A percentile compares a stretch with the other conserved stretches of the same genome.
phyloP scores from a whole-genome alignment of 495 filamentous ascomycete species.

The Podospora bellae-mahoneyi region DNA sequence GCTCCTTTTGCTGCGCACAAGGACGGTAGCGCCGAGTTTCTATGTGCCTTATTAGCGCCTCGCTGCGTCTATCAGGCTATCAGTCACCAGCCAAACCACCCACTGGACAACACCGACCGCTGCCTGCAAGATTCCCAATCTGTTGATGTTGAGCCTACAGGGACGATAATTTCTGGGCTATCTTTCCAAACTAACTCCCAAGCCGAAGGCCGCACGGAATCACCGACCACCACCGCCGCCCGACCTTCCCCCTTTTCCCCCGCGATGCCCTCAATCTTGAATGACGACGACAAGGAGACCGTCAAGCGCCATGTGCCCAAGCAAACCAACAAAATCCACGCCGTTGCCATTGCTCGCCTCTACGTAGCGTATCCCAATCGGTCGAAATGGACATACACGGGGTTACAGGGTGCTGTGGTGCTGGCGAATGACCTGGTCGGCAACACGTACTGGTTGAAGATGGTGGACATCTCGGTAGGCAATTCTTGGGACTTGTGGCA shows the following conservation, averaged over 20 bases:
- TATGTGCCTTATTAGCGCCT: not conserved
- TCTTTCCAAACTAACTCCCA: not conserved
- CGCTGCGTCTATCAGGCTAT: not conserved
- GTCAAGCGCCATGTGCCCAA: constrained; percentile 91
- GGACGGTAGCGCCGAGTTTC: constrained; percentile 3
- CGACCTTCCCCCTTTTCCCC: constrained; percentile 11
- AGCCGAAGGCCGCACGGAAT: not conserved
- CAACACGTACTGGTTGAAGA: constrained; percentile 93
- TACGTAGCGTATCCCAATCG: constrained; percentile 89
- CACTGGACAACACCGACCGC: not conserved
- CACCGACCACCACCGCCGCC: not conserved
- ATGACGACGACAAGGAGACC: constrained; percentile 85
- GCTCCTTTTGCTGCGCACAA: not conserved
- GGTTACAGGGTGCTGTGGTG: constrained; percentile 88
- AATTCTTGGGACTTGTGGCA: not conserved
- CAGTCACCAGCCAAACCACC: not conserved
- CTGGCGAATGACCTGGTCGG: constrained; percentile 92
- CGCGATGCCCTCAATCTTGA: constrained; percentile 83
- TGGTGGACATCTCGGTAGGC: constrained; percentile 91
- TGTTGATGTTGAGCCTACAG: not conserved
- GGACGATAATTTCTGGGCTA: not conserved
- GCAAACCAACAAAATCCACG: constrained; percentile 89
- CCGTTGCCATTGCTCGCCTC: constrained; percentile 87
- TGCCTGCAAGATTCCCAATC: not conserved
- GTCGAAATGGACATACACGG: constrained; percentile 89